phyloP scores from a whole-genome alignment of 805 yeast species.

The Cyberlindnera amylophila region DNA sequence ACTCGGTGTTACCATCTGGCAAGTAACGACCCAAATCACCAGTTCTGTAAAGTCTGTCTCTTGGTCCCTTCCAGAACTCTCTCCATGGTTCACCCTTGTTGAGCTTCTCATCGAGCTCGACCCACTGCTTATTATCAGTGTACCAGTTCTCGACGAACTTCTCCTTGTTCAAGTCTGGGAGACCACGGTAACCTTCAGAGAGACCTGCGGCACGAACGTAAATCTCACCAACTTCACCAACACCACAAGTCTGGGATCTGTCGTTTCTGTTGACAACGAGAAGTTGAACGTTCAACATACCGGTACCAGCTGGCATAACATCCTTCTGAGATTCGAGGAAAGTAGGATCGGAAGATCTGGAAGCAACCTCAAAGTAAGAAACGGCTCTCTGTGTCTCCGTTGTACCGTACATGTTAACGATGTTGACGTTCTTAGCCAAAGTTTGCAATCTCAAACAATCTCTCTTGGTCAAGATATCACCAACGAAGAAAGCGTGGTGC shows the following conservation, averaged over 20 bases:
- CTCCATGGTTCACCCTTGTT: constrained; percentile 58
- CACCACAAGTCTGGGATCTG: constrained; percentile 88
- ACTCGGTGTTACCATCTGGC: constrained; percentile 97
- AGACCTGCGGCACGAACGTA: constrained; percentile 98
- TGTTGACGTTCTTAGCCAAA: constrained; percentile 81
- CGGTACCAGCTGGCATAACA: constrained; percentile 97
- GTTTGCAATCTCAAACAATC: constrained; percentile 93
- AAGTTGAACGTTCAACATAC: constrained; percentile 93
- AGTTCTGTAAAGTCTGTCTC: constrained; percentile 93
- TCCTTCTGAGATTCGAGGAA: constrained; percentile 86
- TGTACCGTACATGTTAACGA: constrained; percentile 98
- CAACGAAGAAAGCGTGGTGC: constrained; percentile 97
- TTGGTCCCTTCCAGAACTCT: constrained; percentile 83
- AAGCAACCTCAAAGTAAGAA: constrained; percentile 84
- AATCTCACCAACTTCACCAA: constrained; percentile 98
- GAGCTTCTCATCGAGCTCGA: constrained; percentile 44
- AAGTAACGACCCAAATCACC: constrained; percentile 96
- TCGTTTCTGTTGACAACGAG: constrained; percentile 91
- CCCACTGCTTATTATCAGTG: constrained; percentile 63
- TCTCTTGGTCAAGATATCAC: constrained; percentile 95
- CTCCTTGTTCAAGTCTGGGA: constrained; percentile 82
- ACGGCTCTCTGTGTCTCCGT: constrained; percentile 99
- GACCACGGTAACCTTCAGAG: constrained; percentile 92
- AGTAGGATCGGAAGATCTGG: constrained; percentile 61
- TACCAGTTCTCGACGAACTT: constrained; percentile 94